A percentile compares a stretch with the other conserved stretches of the same genome.
These are phyloP conservation scores for Nadsonia commutata DNA, from an alignment of 1,139 yeast genomes.

Conservation along the genomic window DNA sequence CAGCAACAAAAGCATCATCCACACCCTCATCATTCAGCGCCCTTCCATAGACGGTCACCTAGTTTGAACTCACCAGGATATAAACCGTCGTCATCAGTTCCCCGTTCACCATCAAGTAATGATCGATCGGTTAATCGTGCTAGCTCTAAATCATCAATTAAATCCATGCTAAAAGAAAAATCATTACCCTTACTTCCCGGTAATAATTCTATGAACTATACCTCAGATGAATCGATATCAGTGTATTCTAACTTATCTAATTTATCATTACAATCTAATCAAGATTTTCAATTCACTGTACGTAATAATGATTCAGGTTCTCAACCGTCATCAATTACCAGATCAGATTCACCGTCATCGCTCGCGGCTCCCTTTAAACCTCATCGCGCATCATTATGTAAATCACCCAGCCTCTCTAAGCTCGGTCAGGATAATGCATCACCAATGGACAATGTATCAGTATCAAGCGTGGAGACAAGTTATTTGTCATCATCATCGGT, in stretches of 20 bases:
- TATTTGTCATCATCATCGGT: too few species aligned
- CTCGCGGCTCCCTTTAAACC: neutral
- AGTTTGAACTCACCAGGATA: too few species aligned
- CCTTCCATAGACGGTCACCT: too few species aligned
- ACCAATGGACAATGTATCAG: neutral
- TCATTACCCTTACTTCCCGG: too few species aligned
- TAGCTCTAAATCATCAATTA: conserved; percentile 4
- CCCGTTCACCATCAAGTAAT: too few species aligned
- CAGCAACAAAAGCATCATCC: too few species aligned
- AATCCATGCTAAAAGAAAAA: neutral
- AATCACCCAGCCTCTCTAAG: neutral
- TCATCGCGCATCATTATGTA: neutral
- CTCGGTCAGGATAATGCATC: too few species aligned
- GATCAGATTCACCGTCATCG: neutral
- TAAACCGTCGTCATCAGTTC: too few species aligned
- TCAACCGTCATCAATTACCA: neutral
- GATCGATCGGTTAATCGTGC: too few species aligned
- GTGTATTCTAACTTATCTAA: neutral
- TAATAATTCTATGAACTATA: too few species aligned
- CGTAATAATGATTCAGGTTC: neutral
- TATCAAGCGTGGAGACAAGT: neutral
- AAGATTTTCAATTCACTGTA: neutral
- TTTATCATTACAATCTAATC: neutral
- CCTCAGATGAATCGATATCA: neutral
- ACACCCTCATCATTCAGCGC: too few species aligned